phyloP scores from a whole-genome alignment of 1,284 basidiomycete species.

The Bjerkandera adusta region DNA sequence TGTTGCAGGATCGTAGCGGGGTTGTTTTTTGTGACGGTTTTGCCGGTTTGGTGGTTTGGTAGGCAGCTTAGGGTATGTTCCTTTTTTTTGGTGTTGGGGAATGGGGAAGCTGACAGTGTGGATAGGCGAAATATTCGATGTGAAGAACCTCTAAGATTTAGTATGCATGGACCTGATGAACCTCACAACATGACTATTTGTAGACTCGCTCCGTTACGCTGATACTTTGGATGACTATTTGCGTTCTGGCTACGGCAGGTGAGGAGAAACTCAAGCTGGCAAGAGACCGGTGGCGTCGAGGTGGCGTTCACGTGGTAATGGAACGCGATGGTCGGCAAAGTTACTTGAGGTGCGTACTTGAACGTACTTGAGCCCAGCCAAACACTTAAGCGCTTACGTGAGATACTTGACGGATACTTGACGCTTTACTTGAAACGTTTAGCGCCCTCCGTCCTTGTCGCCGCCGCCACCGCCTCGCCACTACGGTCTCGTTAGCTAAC shows the following conservation, averaged over 20 bases:
- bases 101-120: neutral
- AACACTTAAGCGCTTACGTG: too few species aligned
- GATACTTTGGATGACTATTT: neutral
- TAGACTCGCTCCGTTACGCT: neutral
- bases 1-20: constrained; percentile 40
- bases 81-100: neutral
- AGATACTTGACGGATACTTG: too few species aligned
- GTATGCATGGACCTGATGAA: neutral
- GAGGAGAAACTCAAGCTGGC: neutral
- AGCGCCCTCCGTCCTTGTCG: too few species aligned
- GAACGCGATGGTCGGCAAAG: neutral
- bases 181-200: neutral
- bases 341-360: too few species aligned
- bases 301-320: neutral
- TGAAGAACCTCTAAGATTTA: neutral
- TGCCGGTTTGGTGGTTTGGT: constrained; percentile 47
- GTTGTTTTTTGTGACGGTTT: constrained; percentile 49
- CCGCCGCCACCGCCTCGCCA: too few species aligned
- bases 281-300: constrained; percentile 2
- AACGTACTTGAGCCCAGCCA: too few species aligned
- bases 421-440: too few species aligned
- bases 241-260: neutral
- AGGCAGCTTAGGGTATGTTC: constrained; percentile 36
- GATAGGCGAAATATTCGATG: constrained; percentile 1
- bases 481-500: too few species aligned